Base-by-base conservation (phyloP, 345 rosid genomes). In the Eucalyptus pauciflora region DNA sequence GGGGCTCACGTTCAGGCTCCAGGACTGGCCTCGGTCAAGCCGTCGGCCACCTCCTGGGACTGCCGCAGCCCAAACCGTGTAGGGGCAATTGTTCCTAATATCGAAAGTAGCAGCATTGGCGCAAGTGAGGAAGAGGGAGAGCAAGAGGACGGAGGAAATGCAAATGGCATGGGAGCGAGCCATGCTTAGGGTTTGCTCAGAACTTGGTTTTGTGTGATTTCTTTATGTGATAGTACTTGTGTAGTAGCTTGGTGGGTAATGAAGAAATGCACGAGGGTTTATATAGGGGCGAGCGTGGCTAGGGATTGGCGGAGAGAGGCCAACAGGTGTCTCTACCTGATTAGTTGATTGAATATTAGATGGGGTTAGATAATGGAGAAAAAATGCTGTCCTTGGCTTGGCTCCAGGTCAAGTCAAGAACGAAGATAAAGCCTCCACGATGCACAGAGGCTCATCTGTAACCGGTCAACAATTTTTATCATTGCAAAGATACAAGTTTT, bases 41-140 rank as follows among this genome's bases (percentile, higher is more conserved):
- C 12, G 90, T 12, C 49, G 54, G 69, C 93, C 92, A 7, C 92
- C 93, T 18, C 93, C 91, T 1, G 93, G 92, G 25, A 88, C 81
- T 0, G 92, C 90, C 3, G 91, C 92, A 6, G 91, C 92, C 92
- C 91, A 91, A 3, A 92, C 91, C 5, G 91, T 88, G 89, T 91
- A 91, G 31, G 89, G 88, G 86, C 93, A 92, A 46, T 91, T 87
- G 90, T 92, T 92, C 49, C 13, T 54, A 49, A 91, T 81, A 52
- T 51, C 49, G 31, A 91, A 90, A 24, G 64, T 89, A 49, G 92
- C 90, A 22, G 90, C 93, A 50, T 62, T 25, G 83, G 86, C 29
- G 69, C 85, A 49, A 31, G 52, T 20, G 60, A 88, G 24, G 27
- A 88, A 45, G 31, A 88, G 45, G 37, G 86, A 29, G 62, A 89